Base-by-base conservation (phyloP, 805 yeast genomes). In the Ogataea pignaliae region DNA sequence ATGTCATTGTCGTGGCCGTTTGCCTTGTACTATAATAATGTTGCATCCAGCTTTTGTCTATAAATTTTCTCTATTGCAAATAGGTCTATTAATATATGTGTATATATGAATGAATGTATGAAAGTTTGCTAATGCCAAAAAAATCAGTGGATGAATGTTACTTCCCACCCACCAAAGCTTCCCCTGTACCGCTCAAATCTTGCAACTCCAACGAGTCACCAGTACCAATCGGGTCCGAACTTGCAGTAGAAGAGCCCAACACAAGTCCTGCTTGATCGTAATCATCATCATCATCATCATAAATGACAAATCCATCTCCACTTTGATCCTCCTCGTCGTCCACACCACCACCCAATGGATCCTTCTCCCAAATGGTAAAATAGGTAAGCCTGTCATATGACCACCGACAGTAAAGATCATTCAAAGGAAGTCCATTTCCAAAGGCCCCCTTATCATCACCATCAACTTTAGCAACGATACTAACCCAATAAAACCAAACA, bases 401-500 rank as follows among this genome's bases (percentile, higher is more conserved):
- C 59, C 59, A 53, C 34, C 56, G 44, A 43, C 56, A 53, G 21
- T 41, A 45, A 28, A 43, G 36, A 18, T 47, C 40, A 41, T 48
- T 39, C 12, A 42, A 21, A 12, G 56, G 43, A 17, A 53, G 44
- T 6, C 43, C 43, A 28, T 50, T 41, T 8, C 54, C 54, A 36
- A n/a, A n/a, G 18, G 29, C 18, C 4, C 14, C 10, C 13, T 30
- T n/a, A 30, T 9, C 33, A 30, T 30, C 33, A 30, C 9, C 26
- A 21, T 21, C 26, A 21, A 21, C 26, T 21, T 7, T 21, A 46
- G 73, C 75, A 56, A 83, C 78, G 60, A 81, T 82, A 42, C 88
- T 80, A 54, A 81, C 76, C 36, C 36, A 41, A 48, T 76, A 73
- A 64, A 88, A 90, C 29, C 86, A 81, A 13, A 76, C 63, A 47